phyloP scores from a whole-genome alignment of 2,329 filamentous ascomycete genomes.

The Cladophialophora yegresii region DNA sequence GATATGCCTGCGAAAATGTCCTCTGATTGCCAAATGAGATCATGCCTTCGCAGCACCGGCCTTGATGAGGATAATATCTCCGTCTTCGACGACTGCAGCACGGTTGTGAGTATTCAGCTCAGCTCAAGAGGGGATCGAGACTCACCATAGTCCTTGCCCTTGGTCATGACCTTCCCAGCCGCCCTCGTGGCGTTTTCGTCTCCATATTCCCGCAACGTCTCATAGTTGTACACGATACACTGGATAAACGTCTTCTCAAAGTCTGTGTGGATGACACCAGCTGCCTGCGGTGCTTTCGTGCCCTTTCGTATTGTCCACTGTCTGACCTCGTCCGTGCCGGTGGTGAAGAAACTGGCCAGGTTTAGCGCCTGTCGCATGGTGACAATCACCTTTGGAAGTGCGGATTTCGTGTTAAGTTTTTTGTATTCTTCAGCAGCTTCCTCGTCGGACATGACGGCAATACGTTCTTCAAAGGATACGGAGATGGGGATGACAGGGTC shows the following conservation, averaged over 20 bases:
- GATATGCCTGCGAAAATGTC: not conserved
- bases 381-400: conserved; percentile 84
- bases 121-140: conserved; percentile 55
- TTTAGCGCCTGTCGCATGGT: conserved; percentile 92
- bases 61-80: conserved; percentile 80
- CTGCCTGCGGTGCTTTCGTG: conserved; percentile 95
- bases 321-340: conserved; percentile 89
- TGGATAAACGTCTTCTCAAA: conserved; percentile 99
- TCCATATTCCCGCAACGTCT: conserved; percentile 76
- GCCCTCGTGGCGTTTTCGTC: conserved; percentile 87
- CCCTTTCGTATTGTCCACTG: conserved; percentile 98
- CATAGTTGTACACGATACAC: conserved; percentile 89
- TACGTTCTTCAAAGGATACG: conserved; percentile 86
- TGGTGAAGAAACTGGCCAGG: conserved; percentile 95
- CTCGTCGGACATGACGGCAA: conserved; percentile 77
- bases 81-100: conserved; percentile 48
- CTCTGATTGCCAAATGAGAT: not conserved
- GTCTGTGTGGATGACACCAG: conserved; percentile 96
- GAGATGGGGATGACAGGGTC: conserved; percentile 94
- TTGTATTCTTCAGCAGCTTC: conserved; percentile 81
- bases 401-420: conserved; percentile 80
- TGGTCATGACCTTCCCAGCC: conserved; percentile 96
- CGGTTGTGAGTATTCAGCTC: not conserved
- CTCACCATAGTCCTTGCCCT: conserved; percentile 84
- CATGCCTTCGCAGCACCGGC: conserved; percentile 53